Evolutionary conservation across 2,329 filamentous ascomycete species (phyloP).

Genomic region (Ambrosiella cleistominuta): DNA sequence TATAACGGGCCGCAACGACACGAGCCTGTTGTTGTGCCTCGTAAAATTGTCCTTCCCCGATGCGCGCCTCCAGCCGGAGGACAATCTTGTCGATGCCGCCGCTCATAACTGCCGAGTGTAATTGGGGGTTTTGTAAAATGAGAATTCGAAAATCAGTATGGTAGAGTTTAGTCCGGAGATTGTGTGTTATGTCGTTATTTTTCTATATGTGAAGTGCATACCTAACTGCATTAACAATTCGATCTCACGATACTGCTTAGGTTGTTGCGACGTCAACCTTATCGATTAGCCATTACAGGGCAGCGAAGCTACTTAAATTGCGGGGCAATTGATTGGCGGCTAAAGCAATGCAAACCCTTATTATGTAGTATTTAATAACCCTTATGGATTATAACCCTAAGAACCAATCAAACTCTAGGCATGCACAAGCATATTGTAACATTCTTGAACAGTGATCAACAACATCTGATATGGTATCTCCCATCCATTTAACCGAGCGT

Average conservation of each 20-base stretch:
- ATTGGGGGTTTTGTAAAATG: background rate
- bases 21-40: conserved; percentile 97
- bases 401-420: too few species aligned
- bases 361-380: background rate
- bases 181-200: background rate
- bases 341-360: background rate
- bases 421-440: too few species aligned
- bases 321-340: conserved; percentile 9
- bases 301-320: background rate
- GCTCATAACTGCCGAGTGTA: conserved; percentile 13
- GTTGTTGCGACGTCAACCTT: background rate
- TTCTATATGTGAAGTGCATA: background rate
- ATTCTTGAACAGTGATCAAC: too few species aligned
- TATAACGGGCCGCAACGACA: conserved; percentile 83
- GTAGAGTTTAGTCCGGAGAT: background rate
- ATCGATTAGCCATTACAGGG: background rate
- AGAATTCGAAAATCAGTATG: background rate
- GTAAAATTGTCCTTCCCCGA: conserved; percentile 83
- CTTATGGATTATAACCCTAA: conserved; percentile 1
- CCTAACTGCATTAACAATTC: background rate
- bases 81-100: conserved; percentile 40
- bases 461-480: too few species aligned
- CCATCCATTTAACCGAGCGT: too few species aligned
- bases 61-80: conserved; percentile 61
- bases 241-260: background rate